Evolutionary conservation across 805 yeast genomes (phyloP).

Genomic region (Saturnispora quitensis): DNA sequence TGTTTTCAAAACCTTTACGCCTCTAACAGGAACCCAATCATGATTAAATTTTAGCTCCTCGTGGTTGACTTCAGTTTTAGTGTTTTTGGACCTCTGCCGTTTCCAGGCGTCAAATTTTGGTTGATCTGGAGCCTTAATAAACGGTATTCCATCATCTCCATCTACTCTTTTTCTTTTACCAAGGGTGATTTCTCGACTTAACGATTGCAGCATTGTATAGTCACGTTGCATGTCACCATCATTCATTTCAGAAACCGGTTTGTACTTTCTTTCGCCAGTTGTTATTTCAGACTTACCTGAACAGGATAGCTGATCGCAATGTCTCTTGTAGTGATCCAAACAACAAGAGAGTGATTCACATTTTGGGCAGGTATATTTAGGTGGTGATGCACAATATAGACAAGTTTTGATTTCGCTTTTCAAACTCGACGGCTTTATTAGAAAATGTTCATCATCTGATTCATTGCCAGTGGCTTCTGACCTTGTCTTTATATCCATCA

Average conservation of each 20-base stretch:
- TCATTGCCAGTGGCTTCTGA: neutral
- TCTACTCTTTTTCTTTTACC: conserved; percentile 35
- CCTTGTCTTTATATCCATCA: conserved; percentile 3
- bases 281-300: conserved; percentile 49
- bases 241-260: conserved; percentile 39
- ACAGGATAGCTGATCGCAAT: conserved; percentile 56
- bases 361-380: conserved; percentile 75
- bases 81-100: conserved; percentile 42
- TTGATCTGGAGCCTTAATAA: conserved; percentile 28
- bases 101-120: conserved; percentile 38
- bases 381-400: conserved; percentile 30
- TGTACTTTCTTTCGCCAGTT: conserved; percentile 34
- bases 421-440: neutral
- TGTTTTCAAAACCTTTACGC: conserved; percentile 51
- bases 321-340: conserved; percentile 58
- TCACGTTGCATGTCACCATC: conserved; percentile 63
- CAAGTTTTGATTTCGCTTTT: neutral
- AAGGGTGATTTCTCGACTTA: conserved; percentile 54
- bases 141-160: conserved; percentile 8
- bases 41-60: conserved; percentile 1
- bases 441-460: neutral
- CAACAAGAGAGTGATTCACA: conserved; percentile 64
- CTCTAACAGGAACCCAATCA: conserved; percentile 30
- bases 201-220: conserved; percentile 58
- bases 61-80: neutral